Evolutionary conservation across 1,284 basidiomycete species (phyloP), one percentile per base, ranked within the genome.

Genomic region (Abortiporus biennis): DNA sequence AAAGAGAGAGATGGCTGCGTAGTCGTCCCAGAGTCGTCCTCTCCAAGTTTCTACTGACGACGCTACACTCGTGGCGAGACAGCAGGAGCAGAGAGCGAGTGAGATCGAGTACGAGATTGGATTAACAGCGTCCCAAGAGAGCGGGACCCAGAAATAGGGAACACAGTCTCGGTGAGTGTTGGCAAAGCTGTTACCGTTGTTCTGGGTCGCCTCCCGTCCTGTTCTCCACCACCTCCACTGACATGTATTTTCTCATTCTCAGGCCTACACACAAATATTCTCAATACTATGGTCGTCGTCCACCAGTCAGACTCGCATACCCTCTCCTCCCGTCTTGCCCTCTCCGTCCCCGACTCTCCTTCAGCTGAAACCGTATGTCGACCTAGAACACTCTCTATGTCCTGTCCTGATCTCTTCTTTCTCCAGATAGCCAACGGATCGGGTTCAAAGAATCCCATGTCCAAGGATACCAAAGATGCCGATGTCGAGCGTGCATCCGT

Each of bases 391-490:
- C n/a, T n/a, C n/a, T n/a, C n/a, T n/a, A n/a, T n/a, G n/a, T n/a
- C 32, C 20, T 17, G 24, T 21, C 16, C 24, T 31, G 34, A 5
- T 6, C 34, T 27, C 36, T 34, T n/a, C 24, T 23, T 37, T 17
- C 5, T 32, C 13, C 38, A 58, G 54, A 47, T 50, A 36, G 42
- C 53, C 52, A 50, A 58, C 30, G 47, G 48, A 48, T 50, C 54
- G 49, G 53, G n/a, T n/a, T n/a, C 53, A 53, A 45, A 47, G 30
- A 51, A 50, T 25, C 46, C 49, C 34, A 50, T 47, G 35, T 59
- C 63, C 47, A n/a, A n/a, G n/a, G 60, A 64, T 47, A 42, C 45
- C 33, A 27, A 20, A 13, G 22, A 36, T 15, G 23, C n/a, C 19
- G 42, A 43, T 29, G 34, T 43, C 23, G 42, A 43, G 24, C 15